Percentiles rank a stretch among this genome's conserved stretches.
Evolutionary conservation across 192 early-diverging fungal species (phyloP).

Genomic region (Coemansia sp.): DNA sequence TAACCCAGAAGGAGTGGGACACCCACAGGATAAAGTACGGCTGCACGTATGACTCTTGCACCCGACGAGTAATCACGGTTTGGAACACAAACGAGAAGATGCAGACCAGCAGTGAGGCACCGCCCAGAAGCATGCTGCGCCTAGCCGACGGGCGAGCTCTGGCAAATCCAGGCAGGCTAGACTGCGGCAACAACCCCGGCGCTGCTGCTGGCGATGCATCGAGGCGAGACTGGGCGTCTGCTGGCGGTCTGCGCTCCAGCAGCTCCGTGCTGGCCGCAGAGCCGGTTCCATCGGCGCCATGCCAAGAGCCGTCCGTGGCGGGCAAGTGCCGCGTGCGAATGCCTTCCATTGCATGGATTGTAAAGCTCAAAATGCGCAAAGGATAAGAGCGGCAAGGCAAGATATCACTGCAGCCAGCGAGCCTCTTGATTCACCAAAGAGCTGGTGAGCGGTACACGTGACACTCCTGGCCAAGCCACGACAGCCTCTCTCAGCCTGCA

Average conservation of each 20-base stretch:
- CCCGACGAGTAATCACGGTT: slow-evolving; percentile 36
- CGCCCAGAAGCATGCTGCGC: slow-evolving; percentile 38
- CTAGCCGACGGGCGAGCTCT: slow-evolving; percentile 24
- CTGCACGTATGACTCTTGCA: slow-evolving; percentile 46
- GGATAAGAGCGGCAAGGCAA: no score
- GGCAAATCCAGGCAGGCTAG: neutral
- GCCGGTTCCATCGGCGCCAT: neutral
- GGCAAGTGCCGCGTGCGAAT: neutral
- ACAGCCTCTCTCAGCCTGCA: no score
- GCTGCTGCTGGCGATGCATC: neutral
- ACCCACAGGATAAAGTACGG: slow-evolving; percentile 55
- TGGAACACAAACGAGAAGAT: slow-evolving; percentile 39
- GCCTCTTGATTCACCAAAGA: no score
- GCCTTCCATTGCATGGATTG: neutral
- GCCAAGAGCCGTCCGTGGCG: neutral
- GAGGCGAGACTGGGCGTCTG: neutral
- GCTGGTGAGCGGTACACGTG: no score
- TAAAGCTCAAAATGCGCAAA: neutral
- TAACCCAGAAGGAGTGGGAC: slow-evolving; percentile 48
- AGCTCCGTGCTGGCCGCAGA: neutral
- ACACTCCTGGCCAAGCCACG: no score
- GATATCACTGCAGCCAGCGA: no score
- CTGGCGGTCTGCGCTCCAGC: neutral
- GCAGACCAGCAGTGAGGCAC: slow-evolving; percentile 27
- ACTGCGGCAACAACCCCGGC: neutral